A percentile compares a stretch with the other conserved stretches of the same genome.
Evolutionary conservation across 1,139 yeast genomes (phyloP).

Genomic region (Kodamaea derodonti): DNA sequence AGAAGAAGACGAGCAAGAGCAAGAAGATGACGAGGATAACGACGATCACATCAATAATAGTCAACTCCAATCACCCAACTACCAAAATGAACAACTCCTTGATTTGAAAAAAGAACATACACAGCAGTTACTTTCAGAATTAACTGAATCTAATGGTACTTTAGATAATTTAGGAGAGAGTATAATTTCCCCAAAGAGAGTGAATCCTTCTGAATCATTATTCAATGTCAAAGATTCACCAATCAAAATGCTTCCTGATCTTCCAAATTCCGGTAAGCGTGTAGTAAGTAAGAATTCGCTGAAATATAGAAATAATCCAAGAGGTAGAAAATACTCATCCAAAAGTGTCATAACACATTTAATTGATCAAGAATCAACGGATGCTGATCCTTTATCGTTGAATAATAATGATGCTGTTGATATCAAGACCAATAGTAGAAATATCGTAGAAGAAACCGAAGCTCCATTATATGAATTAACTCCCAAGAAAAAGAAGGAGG

Average conservation of each 20-base stretch:
- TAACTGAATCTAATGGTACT: slow-evolving; percentile 31
- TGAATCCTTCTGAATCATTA: slow-evolving; percentile 23
- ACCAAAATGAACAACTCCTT: slow-evolving; percentile 25
- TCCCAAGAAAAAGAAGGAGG: slow-evolving; percentile 11
- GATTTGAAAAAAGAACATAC: slow-evolving; percentile 33
- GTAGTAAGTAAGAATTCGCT: slow-evolving; percentile 8
- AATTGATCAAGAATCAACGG: slow-evolving; percentile 8
- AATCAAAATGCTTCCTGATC: slow-evolving; percentile 10
- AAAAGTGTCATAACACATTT: slow-evolving; percentile 32
- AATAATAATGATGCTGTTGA: slow-evolving; percentile 22
- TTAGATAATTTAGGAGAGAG: slow-evolving; percentile 18
- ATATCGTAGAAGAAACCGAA: slow-evolving; percentile 25
- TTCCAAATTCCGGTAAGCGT: slow-evolving; percentile 3
- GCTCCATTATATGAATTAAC: slow-evolving; percentile 49
- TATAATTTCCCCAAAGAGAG: slow-evolving; percentile 19
- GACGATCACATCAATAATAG: slow-evolving; percentile 15
- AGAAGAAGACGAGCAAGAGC: slow-evolving; percentile 10
- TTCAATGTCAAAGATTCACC: slow-evolving; percentile 39
- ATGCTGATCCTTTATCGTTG: slow-evolving; percentile 19
- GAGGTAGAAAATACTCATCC: slow-evolving; percentile 38
- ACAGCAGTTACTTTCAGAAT: slow-evolving; percentile 32
- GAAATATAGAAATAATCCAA: slow-evolving; percentile 19
- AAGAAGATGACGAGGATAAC: slow-evolving; percentile 5
- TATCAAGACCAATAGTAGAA: slow-evolving; percentile 18
- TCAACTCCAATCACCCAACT: slow-evolving; percentile 2